A percentile compares a stretch with the other conserved stretches of the same genome.
Conservation (phyloP, 2,329 filamentous ascomycete genomes). For the Trichophyton rubrum region DNA sequence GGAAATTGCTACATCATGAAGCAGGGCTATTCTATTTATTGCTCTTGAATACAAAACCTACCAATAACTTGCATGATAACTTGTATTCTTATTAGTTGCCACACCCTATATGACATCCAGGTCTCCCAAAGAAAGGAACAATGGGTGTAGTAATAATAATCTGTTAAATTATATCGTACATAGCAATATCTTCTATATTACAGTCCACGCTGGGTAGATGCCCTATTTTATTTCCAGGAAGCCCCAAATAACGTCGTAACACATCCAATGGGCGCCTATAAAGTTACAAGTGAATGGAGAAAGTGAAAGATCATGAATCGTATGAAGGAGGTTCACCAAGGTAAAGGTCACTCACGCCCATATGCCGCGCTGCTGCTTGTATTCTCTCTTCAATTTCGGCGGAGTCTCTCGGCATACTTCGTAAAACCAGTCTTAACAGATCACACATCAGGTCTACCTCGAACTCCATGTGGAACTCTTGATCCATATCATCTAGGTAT, state of each 20-base stretch:
- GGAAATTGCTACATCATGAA: not conserved
- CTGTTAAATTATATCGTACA: conserved; percentile 1
- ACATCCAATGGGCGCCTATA: not conserved
- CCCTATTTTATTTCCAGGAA: not conserved
- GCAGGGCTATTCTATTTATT: not conserved
- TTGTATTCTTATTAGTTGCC: too few species aligned
- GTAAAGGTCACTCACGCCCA: conserved; percentile 24
- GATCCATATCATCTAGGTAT: conserved; percentile 25
- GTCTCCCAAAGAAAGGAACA: too few species aligned
- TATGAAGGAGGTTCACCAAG: conserved; percentile 16
- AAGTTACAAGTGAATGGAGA: not conserved
- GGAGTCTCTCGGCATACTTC: conserved; percentile 20
- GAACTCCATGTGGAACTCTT: conserved; percentile 27
- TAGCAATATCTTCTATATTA: not conserved
- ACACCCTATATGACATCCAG: too few species aligned
- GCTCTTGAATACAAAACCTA: too few species aligned
- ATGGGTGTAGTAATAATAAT: not conserved
- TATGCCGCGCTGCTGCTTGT: conserved; percentile 24
- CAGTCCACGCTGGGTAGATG: not conserved
- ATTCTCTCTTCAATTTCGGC: conserved; percentile 25
- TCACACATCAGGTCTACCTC: conserved; percentile 33
- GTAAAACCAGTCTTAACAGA: conserved; percentile 30
- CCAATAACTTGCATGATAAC: too few species aligned
- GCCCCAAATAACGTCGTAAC: not conserved
- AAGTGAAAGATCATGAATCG: not conserved